phyloP scores from a whole-genome alignment of 2,329 filamentous ascomycete genomes.

The Emergomyces pasteurianus region DNA sequence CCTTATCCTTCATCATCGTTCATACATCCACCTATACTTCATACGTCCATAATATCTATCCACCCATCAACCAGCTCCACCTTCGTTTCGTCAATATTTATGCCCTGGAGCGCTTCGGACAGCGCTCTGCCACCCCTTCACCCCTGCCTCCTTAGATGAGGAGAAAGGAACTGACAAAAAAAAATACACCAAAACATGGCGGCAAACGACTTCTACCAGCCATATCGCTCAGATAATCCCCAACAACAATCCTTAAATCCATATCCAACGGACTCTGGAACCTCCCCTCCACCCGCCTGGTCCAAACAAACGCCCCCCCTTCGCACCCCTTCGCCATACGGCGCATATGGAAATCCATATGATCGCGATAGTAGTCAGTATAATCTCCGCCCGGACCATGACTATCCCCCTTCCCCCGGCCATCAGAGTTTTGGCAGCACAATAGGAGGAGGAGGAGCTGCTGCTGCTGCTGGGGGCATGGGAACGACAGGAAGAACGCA shows the following conservation, averaged over 20 bases:
- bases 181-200: slow-evolving; percentile 24
- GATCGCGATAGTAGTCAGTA: slow-evolving; percentile 27
- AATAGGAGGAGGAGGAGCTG: neutral
- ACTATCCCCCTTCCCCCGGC: slow-evolving; percentile 13
- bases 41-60: no score
- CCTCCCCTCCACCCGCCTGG: slow-evolving; percentile 4
- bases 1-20: neutral
- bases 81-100: neutral
- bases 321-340: slow-evolving; percentile 27
- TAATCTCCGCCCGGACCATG: slow-evolving; percentile 23
- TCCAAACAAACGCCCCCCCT: slow-evolving; percentile 4
- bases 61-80: neutral
- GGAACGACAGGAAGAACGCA: slow-evolving; percentile 16
- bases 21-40: no score
- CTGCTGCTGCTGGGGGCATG: slow-evolving; percentile 8
- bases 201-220: slow-evolving; percentile 24
- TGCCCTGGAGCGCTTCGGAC: neutral
- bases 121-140: neutral
- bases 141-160: neutral
- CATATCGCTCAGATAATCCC: neutral
- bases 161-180: neutral
- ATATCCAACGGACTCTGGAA: neutral
- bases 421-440: neutral
- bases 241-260: neutral
- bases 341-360: slow-evolving; percentile 32